Evolutionary conservation across 768 basidiomycete genomes (phyloP).

Genomic region (Suillus hirtellus): DNA sequence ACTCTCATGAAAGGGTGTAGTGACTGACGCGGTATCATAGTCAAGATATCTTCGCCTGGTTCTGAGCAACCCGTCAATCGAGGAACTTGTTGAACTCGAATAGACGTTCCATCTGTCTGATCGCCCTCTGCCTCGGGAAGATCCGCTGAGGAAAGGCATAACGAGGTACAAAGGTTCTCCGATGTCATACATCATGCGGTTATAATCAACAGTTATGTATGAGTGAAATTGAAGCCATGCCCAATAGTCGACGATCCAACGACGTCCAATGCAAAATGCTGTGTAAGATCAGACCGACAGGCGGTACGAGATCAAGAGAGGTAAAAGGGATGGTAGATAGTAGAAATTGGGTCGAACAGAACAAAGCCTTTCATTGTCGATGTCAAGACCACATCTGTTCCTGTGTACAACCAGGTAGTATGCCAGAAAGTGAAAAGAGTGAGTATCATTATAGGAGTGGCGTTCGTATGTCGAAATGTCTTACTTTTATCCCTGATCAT

Average conservation of each 20-base stretch:
- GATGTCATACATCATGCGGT: slow-evolving; percentile 36
- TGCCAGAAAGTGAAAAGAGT: no score
- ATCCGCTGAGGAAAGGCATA: slow-evolving; percentile 30
- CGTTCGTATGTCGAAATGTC: no score
- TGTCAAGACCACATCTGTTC: no score
- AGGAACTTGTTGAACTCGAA: slow-evolving; percentile 30
- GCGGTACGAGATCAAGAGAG: slow-evolving; percentile 19
- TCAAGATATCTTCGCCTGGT: slow-evolving; percentile 35
- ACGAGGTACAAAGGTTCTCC: slow-evolving; percentile 34
- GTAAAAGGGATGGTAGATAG: slow-evolving; percentile 27
- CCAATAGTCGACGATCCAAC: slow-evolving; percentile 36
- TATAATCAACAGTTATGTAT: slow-evolving; percentile 31
- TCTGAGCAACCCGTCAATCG: slow-evolving; percentile 28
- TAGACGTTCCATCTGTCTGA: slow-evolving; percentile 31
- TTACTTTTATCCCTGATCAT: no score
- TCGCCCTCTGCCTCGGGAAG: slow-evolving; percentile 29
- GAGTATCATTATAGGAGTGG: no score
- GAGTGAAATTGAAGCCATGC: slow-evolving; percentile 36
- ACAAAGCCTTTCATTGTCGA: no score
- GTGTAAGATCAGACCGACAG: slow-evolving; percentile 27
- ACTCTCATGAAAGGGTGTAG: not conserved
- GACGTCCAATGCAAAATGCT: slow-evolving; percentile 37
- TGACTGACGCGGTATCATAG: slow-evolving; percentile 27
- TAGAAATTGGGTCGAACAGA: no score
- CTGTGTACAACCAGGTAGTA: no score